Evolutionary conservation across 2,329 filamentous ascomycete genomes (phyloP), one percentile per base, ranked within the genome.

Genomic region (Boeremia exigua): DNA sequence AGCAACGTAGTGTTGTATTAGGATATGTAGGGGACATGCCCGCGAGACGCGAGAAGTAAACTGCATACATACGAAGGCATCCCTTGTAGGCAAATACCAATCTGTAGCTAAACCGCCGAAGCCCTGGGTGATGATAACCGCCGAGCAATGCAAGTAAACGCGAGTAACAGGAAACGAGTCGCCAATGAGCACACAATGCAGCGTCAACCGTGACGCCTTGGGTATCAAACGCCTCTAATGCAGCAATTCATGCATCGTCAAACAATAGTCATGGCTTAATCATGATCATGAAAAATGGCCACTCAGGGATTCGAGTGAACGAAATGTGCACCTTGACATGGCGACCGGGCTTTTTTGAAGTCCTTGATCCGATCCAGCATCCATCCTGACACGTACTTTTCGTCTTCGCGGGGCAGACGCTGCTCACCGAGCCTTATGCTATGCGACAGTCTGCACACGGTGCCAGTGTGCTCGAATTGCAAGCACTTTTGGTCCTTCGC

Each of bases 201-300:
- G 53, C 58, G 47, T 54, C 39, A 45, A 57, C 29, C 50, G 53
- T 39, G 51, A 59, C 53, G 48, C 58, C 44, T 44, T 61, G 68
- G 70, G 67, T 73, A 71, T 73, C 65, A 60, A 73, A 72, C 69
- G 70, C 69, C 69, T 57, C 58, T 57, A 61, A 73, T 69, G 66
- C 65, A 57, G 43, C 56, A 56, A 66, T 62, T 58, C 57, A 49
- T 63, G 56, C 56, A 62, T 57, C 45, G 46, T 44, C 28, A 45
- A 55, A 62, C 56, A 47, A 48, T 61, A 50, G 28, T 63, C 48
- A 46, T 66, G 29, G 64, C 61, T 48, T 65, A 46, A 40, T 61
- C 52, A 39, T 46, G 32, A 32, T 40, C 57, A 50, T 46, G 23
- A 48, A 14, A 15, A 11, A 29, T 36, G 11, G 17, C 23, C 32